Evolutionary conservation across 345 rosid species (phyloP).

Genomic region (Punica granatum): DNA sequence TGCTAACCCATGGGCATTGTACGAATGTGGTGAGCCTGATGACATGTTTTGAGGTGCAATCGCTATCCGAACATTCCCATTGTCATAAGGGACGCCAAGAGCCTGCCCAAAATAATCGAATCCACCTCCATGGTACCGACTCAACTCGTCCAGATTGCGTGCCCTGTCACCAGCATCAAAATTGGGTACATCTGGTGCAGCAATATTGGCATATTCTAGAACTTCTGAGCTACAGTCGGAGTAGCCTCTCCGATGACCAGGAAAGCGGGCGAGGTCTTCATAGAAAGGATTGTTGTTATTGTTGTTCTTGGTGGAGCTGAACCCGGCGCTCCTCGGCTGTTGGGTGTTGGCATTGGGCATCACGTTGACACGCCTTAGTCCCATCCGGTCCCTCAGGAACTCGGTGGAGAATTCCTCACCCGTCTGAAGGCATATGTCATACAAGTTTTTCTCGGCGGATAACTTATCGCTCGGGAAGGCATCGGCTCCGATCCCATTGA

Average conservation of each 20-base stretch:
- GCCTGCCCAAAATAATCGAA: not conserved
- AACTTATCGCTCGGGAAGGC: not conserved
- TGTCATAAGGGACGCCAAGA: not conserved
- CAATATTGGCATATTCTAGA: not conserved
- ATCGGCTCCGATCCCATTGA: constrained; percentile 20
- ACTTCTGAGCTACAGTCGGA: not conserved
- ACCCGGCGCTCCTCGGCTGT: constrained; percentile 14
- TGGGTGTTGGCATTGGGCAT: constrained; percentile 14
- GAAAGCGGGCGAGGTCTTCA: constrained; percentile 19
- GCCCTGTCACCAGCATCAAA: not conserved
- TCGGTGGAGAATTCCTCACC: constrained; percentile 78
- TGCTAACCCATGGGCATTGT: constrained; percentile 21
- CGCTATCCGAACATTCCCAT: not conserved
- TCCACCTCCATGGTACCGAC: constrained; percentile 1
- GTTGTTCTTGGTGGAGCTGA: constrained; percentile 18
- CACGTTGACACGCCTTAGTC: constrained; percentile 24
- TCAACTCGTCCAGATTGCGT: not conserved
- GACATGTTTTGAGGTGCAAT: not conserved
- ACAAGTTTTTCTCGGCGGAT: constrained; percentile 9
- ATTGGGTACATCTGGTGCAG: not conserved
- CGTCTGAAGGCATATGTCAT: constrained; percentile 48
- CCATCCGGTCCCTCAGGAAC: constrained; percentile 44
- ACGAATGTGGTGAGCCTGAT: constrained; percentile 33
- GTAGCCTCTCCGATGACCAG: not conserved
- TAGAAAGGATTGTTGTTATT: constrained; percentile 28